Base-by-base conservation (phyloP, 345 rosid genomes). In the Moringa oleifera region DNA sequence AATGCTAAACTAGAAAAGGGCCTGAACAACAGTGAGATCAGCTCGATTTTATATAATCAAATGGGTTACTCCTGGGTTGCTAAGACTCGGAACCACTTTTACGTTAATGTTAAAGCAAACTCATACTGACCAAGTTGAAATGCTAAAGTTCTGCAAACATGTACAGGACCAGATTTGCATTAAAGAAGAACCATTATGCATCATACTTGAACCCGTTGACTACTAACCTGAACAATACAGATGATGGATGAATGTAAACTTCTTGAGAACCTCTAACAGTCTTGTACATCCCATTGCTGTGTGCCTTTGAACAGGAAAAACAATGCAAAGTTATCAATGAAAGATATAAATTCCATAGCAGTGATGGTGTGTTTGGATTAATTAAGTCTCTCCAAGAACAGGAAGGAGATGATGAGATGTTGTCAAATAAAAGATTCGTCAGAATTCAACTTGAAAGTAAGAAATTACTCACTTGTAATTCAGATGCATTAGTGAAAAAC, bases 401-500 rank as follows among this genome's bases (percentile, higher is more conserved):
- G 49, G 18, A 45, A 36, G 12, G 23, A 36, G 53, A 41, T 41
- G 9, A 41, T 41, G 12, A 41, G 47, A 41, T 41, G 13, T 41
- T 41, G 47, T 7, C 13, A 1, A 5, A 41, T 5, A 4, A 41
- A 7, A 11, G 12, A 41, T 41, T 1, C 12, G 13, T 5, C 47
- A 4, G 37, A 11, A 41, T 41, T 41, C 47, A 41, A 41, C 47
- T 41, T 4, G 53, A 54, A 37, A 54, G 46, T 59, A 64, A 18
- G 37, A 66, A 59, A 53, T 50, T 58, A 71, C 80, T 82, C 71
- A 86, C 98, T 74, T 87, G 93, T 73, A 85, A 71, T 45, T 71
- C 82, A 69, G 95, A 87, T 50, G 96, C 96, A 75, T 92, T 83
- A n/a, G 95, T 95, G 13, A 89, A 92, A 81, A 84, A 92, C 1